Conservation (phyloP, 192 early-diverging fungal species). For the Podochytrium sp. region DNA sequence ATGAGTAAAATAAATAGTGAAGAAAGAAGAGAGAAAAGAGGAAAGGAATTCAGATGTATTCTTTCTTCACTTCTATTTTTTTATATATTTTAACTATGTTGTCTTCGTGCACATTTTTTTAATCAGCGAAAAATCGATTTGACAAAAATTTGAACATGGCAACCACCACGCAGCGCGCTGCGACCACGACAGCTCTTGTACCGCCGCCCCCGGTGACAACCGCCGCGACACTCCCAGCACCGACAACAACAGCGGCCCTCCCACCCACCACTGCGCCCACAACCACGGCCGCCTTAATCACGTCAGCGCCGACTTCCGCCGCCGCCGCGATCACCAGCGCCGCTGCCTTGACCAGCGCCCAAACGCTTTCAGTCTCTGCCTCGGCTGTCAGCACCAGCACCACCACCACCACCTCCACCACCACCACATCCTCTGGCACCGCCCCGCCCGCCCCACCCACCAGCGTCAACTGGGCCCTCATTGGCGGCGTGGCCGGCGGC, state of each 20-base stretch:
- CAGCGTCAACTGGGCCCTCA: background rate
- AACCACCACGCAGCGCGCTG: no score
- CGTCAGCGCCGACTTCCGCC: background rate
- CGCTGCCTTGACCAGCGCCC: background rate
- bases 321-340: background rate
- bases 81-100: background rate
- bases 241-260: background rate
- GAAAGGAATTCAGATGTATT: background rate
- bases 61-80: background rate
- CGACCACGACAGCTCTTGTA: background rate
- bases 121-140: background rate
- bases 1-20: background rate
- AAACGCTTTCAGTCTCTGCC: background rate
- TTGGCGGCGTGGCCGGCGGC: constrained; percentile 15
- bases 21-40: background rate
- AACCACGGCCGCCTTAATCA: constrained; percentile 1
- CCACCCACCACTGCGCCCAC: background rate
- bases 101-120: background rate
- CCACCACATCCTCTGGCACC: background rate
- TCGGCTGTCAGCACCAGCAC: background rate
- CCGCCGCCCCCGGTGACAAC: background rate
- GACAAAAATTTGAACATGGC: no score
- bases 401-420: background rate
- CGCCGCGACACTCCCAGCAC: background rate
- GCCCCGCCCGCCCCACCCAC: background rate